Evolutionary conservation across 2,329 filamentous ascomycete genomes (phyloP).

Genomic region (Clarireedia hainanense): DNA sequence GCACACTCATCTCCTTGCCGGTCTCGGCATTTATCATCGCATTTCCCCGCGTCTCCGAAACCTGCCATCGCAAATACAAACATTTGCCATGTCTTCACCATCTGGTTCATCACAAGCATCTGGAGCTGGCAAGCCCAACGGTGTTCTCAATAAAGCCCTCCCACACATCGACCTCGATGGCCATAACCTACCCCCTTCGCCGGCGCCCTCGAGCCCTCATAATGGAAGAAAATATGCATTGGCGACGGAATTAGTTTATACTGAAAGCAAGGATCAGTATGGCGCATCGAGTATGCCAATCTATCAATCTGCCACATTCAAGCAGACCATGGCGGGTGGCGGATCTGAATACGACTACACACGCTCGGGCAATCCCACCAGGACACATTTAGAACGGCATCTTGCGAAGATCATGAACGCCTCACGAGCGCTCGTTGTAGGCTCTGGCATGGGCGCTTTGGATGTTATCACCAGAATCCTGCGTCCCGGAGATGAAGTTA

Average conservation of each 20-base stretch:
- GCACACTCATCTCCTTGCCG: not conserved
- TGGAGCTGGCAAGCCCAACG: constrained; percentile 20
- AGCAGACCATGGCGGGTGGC: constrained; percentile 73
- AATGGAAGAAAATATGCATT: constrained; percentile 85
- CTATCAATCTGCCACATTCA: constrained; percentile 98
- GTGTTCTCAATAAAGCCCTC: constrained; percentile 22
- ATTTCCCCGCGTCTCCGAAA: not conserved
- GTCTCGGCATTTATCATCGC: not conserved
- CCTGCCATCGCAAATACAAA: not conserved
- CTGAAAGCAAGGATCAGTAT: constrained; percentile 93
- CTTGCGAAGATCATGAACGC: constrained; percentile 99
- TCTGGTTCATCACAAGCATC: constrained; percentile 19
- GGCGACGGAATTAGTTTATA: constrained; percentile 93
- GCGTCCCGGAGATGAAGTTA: constrained; percentile 88
- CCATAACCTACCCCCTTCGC: constrained; percentile 81
- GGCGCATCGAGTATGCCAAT: constrained; percentile 94
- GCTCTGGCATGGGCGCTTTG: constrained; percentile 93
- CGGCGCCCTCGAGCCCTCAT: constrained; percentile 83
- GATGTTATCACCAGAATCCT: constrained; percentile 92
- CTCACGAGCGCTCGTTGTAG: constrained; percentile 80
- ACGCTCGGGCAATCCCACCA: constrained; percentile 91
- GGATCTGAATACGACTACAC: constrained; percentile 96
- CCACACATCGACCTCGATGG: constrained; percentile 68
- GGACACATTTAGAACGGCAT: constrained; percentile 92
- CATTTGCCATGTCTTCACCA: constrained; percentile 28